Evolutionary conservation across 805 yeast genomes (phyloP).

Genomic region (Suhomyces prunicola): DNA sequence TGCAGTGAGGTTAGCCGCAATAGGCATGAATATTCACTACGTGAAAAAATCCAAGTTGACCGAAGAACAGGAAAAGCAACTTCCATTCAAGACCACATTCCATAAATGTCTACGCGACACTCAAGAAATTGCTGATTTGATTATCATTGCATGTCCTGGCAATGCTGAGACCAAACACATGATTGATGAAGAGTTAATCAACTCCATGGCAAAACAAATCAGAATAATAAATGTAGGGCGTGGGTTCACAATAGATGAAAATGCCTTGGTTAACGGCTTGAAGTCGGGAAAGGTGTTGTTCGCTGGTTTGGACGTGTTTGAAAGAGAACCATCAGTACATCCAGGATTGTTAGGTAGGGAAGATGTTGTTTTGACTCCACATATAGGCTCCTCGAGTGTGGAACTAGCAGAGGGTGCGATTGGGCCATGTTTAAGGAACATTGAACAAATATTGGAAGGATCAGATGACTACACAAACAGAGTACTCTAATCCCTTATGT

Average conservation of each 20-base stretch:
- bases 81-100: slow-evolving; percentile 18
- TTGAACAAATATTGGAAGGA: slow-evolving; percentile 12
- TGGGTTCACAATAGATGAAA: slow-evolving; percentile 23
- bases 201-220: slow-evolving; percentile 15
- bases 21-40: slow-evolving; percentile 27
- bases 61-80: slow-evolving; percentile 10
- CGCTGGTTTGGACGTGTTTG: slow-evolving; percentile 28
- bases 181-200: slow-evolving; percentile 13
- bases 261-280: slow-evolving; percentile 22
- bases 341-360: slow-evolving; percentile 19
- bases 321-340: slow-evolving; percentile 20
- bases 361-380: slow-evolving; percentile 26
- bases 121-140: slow-evolving; percentile 21
- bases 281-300: slow-evolving; percentile 21
- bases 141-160: slow-evolving; percentile 26
- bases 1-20: slow-evolving; percentile 16
- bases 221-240: slow-evolving; percentile 25
- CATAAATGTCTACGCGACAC: slow-evolving; percentile 16
- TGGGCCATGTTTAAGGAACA: slow-evolving; percentile 13
- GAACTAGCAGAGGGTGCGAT: slow-evolving; percentile 10
- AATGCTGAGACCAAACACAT: slow-evolving; percentile 19
- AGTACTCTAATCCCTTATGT: neutral
- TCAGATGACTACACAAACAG: neutral
- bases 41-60: slow-evolving; percentile 18
- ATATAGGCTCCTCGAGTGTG: slow-evolving; percentile 22